phyloP scores from a whole-genome alignment of 352 stramenopile species.

The Phytophthora citricola region DNA sequence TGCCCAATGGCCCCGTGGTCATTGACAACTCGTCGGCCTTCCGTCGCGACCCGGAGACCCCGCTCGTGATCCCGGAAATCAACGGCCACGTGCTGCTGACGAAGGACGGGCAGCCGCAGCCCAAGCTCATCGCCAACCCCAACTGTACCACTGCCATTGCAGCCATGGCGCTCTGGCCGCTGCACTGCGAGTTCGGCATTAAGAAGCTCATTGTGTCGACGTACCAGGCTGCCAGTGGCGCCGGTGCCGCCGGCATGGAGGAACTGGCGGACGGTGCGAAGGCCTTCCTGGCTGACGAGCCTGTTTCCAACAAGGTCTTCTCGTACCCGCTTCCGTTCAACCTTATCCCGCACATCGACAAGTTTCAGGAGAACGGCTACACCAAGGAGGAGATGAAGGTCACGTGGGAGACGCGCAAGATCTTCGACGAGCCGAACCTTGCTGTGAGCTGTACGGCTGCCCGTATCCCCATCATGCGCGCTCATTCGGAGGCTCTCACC shows the following conservation, averaged over 20 bases:
- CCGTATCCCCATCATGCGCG: slow-evolving; percentile 96
- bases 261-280: slow-evolving; percentile 92
- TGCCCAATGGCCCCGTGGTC: slow-evolving; percentile 90
- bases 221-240: slow-evolving; percentile 94
- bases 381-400: slow-evolving; percentile 99
- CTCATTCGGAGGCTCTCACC: slow-evolving; percentile 97
- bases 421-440: slow-evolving; percentile 92
- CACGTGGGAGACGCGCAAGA: slow-evolving; percentile 98
- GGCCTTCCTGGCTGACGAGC: slow-evolving; percentile 80
- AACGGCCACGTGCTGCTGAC: slow-evolving; percentile 89
- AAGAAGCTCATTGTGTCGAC: slow-evolving; percentile 97
- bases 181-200: slow-evolving; percentile 96
- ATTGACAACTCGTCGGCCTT: slow-evolving; percentile 99
- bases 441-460: slow-evolving; percentile 94
- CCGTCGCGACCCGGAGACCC: slow-evolving; percentile 90
- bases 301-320: slow-evolving; percentile 93
- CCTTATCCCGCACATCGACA: slow-evolving; percentile 99
- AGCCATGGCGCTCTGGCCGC: slow-evolving; percentile 96
- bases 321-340: slow-evolving; percentile 98
- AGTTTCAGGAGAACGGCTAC: slow-evolving; percentile 98
- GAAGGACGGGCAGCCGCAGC: slow-evolving; percentile 50
- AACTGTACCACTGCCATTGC: slow-evolving; percentile 99
- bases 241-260: slow-evolving; percentile 94
- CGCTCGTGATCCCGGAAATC: slow-evolving; percentile 96
- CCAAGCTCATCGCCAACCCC: slow-evolving; percentile 98